Evolutionary conservation across 2,329 filamentous ascomycete genomes (phyloP), one percentile per base, ranked within the genome.

Genomic region (Dactylellina parvicollis): DNA sequence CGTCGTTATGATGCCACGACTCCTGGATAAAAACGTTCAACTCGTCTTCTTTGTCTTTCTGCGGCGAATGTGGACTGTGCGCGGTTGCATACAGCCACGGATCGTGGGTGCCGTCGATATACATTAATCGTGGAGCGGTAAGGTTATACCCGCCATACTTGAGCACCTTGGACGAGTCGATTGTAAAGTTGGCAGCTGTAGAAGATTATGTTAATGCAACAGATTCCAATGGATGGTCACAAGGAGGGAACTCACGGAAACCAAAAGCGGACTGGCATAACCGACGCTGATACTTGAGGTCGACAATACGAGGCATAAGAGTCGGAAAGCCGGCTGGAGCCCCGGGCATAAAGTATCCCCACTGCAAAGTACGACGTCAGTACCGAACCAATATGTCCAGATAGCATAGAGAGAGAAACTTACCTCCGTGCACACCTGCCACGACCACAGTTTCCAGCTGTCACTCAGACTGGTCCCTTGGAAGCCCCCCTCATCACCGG

Each of bases 1-100:
- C 88, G 76, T 91, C 90, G 89, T 90, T 95, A 79, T 94, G 91
- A 80, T 96, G 92, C 18, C 93, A 90, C 0, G 87, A 90, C n/a
- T 85, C 85, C 2, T 84, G 82, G 47, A 96, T 92, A 47, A 94
- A 79, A n/a, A 91, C 84, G 26, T 47, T 73, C 18, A 73, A 46
- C 2, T 47, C 34, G 20, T 61, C 54, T 20, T 36, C 26, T 49
- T 54, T 16, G 16, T 73, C 52, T 16, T 73, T 65, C 38, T 73
- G 69, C 7, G 69, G 69, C 2, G 60, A 66, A 75, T 89, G 90
- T 0, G 91, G 91, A 0, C 88, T 88, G 54, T 94, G 88, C 0
- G 90, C 87, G 0, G 89, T 90, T 0, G 90, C 90, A 0, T 87
- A 86, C 16, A 89, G 86, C 92, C 92, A 96, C 0, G 92, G 91